Percentiles rank a stretch among this genome's conserved stretches.
Evolutionary conservation across 2,329 filamentous ascomycete species (phyloP).

Genomic region (Cercospora berteroae): DNA sequence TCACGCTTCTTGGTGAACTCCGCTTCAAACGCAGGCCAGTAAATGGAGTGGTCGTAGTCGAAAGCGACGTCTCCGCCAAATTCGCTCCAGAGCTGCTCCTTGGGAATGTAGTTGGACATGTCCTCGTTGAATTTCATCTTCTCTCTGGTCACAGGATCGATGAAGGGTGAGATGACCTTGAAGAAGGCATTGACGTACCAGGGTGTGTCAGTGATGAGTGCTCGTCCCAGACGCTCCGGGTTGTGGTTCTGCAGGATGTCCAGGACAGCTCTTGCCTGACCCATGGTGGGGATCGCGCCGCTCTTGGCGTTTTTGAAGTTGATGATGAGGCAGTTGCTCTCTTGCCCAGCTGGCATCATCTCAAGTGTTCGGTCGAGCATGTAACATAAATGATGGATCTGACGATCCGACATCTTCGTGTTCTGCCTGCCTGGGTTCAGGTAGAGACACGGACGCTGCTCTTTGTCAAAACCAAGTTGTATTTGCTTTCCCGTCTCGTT

Average conservation of each 20-base stretch:
- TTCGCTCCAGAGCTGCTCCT: constrained; percentile 76
- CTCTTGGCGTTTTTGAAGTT: constrained; percentile 82
- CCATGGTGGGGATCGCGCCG: constrained; percentile 72
- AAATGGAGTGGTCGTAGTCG: constrained; percentile 81
- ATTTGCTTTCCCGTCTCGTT: constrained; percentile 97
- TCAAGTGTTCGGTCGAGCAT: constrained; percentile 92
- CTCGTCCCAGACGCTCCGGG: constrained; percentile 83
- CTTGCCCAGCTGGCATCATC: constrained; percentile 80
- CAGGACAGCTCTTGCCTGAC: constrained; percentile 77
- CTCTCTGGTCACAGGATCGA: constrained; percentile 87
- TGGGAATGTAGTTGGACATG: constrained; percentile 75
- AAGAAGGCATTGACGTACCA: constrained; percentile 93
- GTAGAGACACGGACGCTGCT: constrained; percentile 85
- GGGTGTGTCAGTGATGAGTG: constrained; percentile 86
- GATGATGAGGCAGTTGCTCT: constrained; percentile 82
- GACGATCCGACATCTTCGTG: constrained; percentile 78
- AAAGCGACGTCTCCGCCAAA: constrained; percentile 81
- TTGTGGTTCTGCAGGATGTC: constrained; percentile 94
- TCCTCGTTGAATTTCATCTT: constrained; percentile 99
- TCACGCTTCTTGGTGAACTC: constrained; percentile 66
- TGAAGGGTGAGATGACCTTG: constrained; percentile 92
- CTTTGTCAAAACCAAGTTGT: constrained; percentile 80
- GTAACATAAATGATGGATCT: constrained; percentile 91
- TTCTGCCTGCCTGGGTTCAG: constrained; percentile 89
- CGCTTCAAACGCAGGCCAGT: constrained; percentile 83